phyloP scores from a whole-genome alignment of 1,139 yeast genomes.

The Schizosaccharomyces versatilis region DNA sequence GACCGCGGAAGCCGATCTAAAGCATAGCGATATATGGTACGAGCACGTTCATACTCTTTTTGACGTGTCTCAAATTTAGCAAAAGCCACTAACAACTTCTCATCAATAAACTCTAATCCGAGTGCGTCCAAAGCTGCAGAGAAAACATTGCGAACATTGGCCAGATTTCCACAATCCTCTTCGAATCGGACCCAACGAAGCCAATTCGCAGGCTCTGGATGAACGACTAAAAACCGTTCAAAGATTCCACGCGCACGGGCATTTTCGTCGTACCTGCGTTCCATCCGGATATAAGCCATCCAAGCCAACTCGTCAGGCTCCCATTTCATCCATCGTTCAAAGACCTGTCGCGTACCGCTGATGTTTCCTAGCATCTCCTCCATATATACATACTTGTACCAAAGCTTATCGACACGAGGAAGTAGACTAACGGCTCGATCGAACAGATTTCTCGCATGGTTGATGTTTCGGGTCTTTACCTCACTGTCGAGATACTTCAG shows the following conservation, averaged over 20 bases:
- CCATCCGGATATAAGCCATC: conserved; percentile 55
- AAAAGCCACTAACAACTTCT: conserved; percentile 30
- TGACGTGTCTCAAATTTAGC: conserved; percentile 51
- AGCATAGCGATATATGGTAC: conserved; percentile 37
- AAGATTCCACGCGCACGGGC: conserved; percentile 36
- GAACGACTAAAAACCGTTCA: conserved; percentile 32
- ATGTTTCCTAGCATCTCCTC: conserved; percentile 60
- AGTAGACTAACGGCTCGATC: conserved; percentile 55
- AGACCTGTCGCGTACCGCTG: conserved; percentile 39
- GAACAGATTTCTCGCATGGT: conserved; percentile 71
- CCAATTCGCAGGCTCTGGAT: conserved; percentile 44
- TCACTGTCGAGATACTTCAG: conserved; percentile 62
- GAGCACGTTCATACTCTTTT: conserved; percentile 42
- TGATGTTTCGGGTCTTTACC: conserved; percentile 44
- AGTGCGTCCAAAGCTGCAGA: conserved; percentile 42
- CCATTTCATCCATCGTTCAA: conserved; percentile 68
- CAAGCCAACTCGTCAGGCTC: conserved; percentile 37
- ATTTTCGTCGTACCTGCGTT: conserved; percentile 39
- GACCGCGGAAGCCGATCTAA: conserved; percentile 27
- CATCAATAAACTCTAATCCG: conserved; percentile 20
- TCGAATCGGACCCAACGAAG: conserved; percentile 40
- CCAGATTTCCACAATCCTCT: conserved; percentile 28
- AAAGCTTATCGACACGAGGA: conserved; percentile 64
- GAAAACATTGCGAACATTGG: conserved; percentile 38
- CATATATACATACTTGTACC: conserved; percentile 55